Conservation (phyloP, 768 basidiomycete species). For the Baorangia bicolor region DNA sequence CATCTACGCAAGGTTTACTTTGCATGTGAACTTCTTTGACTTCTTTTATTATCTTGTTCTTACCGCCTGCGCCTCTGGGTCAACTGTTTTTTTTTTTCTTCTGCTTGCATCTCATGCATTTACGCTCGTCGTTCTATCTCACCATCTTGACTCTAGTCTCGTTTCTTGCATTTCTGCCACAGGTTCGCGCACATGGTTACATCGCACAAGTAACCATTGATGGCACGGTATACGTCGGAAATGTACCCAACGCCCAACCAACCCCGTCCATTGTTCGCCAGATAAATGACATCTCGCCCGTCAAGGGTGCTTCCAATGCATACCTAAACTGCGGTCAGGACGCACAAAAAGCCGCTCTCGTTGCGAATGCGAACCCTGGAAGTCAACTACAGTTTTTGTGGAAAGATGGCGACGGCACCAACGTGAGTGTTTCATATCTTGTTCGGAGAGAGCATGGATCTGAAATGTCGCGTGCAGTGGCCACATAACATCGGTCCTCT, state of each 20-base stretch:
- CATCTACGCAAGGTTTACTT: background rate
- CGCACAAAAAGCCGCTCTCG: conserved; percentile 47
- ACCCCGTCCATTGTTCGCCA: conserved; percentile 44
- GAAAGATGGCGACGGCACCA: conserved; percentile 43
- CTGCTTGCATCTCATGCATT: conserved; percentile 5
- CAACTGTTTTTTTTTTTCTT: background rate
- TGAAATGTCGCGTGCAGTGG: conserved; percentile 35
- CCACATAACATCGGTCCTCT: conserved; percentile 64
- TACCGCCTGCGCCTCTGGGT: background rate
- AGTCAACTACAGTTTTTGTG: conserved; percentile 55
- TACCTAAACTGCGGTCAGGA: conserved; percentile 60
- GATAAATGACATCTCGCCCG: conserved; percentile 42
- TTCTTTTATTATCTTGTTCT: background rate
- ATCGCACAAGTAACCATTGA: conserved; percentile 43
- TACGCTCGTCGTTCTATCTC: background rate
- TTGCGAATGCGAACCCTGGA: conserved; percentile 59
- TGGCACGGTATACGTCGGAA: conserved; percentile 43
- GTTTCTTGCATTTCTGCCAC: conserved; percentile 12
- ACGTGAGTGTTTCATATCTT: conserved; percentile 25
- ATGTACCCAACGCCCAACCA: conserved; percentile 40
- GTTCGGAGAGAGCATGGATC: background rate
- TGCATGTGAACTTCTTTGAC: background rate
- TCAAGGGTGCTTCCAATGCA: conserved; percentile 57
- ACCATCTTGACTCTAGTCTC: background rate
- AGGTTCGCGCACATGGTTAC: conserved; percentile 45